Evolutionary conservation across 108 stramenopile species (phyloP), one percentile per base, ranked within the genome.

Genomic region (Schizochytrium sp.): DNA sequence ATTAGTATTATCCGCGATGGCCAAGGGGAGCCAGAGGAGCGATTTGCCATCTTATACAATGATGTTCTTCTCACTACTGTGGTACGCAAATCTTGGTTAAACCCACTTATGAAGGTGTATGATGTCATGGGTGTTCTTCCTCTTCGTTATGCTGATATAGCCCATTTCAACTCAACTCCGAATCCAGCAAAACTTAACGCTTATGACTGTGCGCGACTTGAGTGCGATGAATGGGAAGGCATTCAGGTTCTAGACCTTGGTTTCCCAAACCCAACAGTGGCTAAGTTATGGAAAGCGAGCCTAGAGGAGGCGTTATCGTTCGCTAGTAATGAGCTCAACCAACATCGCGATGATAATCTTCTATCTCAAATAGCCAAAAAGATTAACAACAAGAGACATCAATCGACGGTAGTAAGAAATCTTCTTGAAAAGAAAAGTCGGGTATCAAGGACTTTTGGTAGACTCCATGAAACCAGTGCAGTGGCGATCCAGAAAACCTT

Each of bases 11-110:
- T 83, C 5, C 64, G 64, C 19, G 64, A 69, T 44, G 59, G 28
- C 28, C 28, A 17, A 17, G 72, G 72, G 15, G 72, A 72, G 19
- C n/a, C 45, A 5, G 76, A 55, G 28, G 38, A 10, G 8, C 76
- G 53, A 13, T 83, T 55, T 50, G 76, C 55, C 17, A 49, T 83
- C 55, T 50, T 83, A 10, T 83, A 83, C 76, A 83, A 83, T 3
- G 76, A 83, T 2, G 47, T 83, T 10, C 5, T 83, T 38, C 50
- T 83, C 12, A 17, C 55, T 40, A 55, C 76, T 5, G 53, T 83
- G 0, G 76, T 53, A 53, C 76, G 76, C 76, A 83, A 83, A 28
- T 83, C 76, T 55, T 83, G 76, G 76, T 38, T 83, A 53, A 83
- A 55, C n/a, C 76, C 76, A 40, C 10, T 10, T 38, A 83, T 49